Evolutionary conservation across 371 early-diverging fungal species (phyloP), one percentile per base, ranked within the genome.

Genomic region (Parasitella parasitica): DNA sequence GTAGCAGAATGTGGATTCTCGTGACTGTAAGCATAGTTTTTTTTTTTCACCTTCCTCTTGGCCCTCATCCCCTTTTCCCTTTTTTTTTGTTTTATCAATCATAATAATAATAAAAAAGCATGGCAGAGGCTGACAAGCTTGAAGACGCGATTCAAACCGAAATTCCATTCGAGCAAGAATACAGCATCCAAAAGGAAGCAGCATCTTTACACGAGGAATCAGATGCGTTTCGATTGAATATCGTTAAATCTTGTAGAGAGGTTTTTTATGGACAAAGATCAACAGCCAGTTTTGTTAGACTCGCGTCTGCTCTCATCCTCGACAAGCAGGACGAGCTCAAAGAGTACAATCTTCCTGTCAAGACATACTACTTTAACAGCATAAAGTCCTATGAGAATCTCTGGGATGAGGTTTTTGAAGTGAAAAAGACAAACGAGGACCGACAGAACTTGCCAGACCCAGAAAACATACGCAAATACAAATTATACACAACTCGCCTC

Each of bases 351-450:
- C 59, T 76, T 28, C 57, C 64, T 16, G 52, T 63, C 12, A 58
- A 68, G 2, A 32, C 54, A 24, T 39, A 72, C 9, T 71, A 73
- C 51, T 60, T 75, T 48, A 75, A 77, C 46, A 63, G 73, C 36
- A 43, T 75, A 15, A 77, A 77, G 39, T 60, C 73, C 0, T 59
- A 61, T 22, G 78, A 78, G 18, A 57, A 50, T 7, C 50, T 67
- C 13, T 53, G 71, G 34, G 80, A 80, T 51, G 64, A 63, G 3
- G 35, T 73, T 32, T 59, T 54, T n/a, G 80, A 79, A 65, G 16
- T 65, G 8, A 63, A 66, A 11, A 56, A 46, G 8, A 28, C 27
- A 12, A 32, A 32, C 7, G 18, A 39, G 12, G 20, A 41, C 16
- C 30, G 30, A 12, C 27, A 56, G 34, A 43, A 28, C 16, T 27